Conservation (phyloP, 352 stramenopile species). For the Pythium brachiatum region DNA sequence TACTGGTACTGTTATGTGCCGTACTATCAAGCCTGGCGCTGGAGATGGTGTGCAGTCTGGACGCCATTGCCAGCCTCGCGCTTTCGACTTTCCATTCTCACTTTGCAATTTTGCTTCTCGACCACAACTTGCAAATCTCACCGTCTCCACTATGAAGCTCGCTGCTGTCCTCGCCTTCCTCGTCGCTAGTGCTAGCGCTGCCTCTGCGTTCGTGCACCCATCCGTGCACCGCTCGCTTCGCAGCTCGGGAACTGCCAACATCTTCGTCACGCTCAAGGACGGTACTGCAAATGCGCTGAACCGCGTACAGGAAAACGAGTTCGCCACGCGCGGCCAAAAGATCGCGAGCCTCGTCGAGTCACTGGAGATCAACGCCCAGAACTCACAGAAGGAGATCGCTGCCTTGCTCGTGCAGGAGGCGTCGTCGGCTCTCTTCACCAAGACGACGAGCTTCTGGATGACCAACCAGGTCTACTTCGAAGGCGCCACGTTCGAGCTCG, state of each 20-base stretch:
- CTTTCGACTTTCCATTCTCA: no score
- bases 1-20: no score
- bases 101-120: no score
- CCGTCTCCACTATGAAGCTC: constrained; percentile 1
- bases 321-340: not conserved
- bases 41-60: no score
- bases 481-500: constrained; percentile 13
- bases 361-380: not conserved
- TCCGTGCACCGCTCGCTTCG: constrained; percentile 16
- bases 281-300: not conserved
- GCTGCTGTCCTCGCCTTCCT: not conserved
- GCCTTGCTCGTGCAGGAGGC: not conserved
- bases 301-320: constrained; percentile 6
- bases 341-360: constrained; percentile 17
- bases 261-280: constrained; percentile 18
- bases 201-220: not conserved
- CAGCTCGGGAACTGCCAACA: constrained; percentile 7
- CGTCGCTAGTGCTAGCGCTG: not conserved
- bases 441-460: constrained; percentile 24
- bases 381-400: no score
- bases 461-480: constrained; percentile 23
- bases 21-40: no score
- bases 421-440: constrained; percentile 1
- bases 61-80: no score
- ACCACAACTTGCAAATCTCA: no score